phyloP scores from a whole-genome alignment of 106 monocot genomes.

The Triglochin maritima region DNA sequence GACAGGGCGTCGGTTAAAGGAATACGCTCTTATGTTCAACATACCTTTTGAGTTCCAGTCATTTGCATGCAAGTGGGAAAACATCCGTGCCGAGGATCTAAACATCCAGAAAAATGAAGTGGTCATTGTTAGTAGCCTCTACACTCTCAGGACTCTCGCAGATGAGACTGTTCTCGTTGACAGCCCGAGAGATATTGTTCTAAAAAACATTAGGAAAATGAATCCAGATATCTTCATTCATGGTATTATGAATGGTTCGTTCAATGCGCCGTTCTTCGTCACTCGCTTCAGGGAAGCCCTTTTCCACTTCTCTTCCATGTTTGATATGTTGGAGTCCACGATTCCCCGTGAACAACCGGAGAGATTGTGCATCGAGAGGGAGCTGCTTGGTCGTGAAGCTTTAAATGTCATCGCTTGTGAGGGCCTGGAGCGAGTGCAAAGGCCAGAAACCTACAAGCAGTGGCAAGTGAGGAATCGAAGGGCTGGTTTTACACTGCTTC shows the following conservation, averaged over 20 bases:
- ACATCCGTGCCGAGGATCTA: conserved; percentile 21
- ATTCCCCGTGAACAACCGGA: conserved; percentile 19
- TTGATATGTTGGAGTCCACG: conserved; percentile 40
- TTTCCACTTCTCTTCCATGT: conserved; percentile 38
- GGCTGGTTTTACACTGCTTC: conserved; percentile 12
- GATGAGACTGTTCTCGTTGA: conserved; percentile 32
- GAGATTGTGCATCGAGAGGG: conserved; percentile 13
- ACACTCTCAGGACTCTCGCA: conserved; percentile 8
- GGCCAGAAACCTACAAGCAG: conserved; percentile 30
- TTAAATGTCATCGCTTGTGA: conserved; percentile 28
- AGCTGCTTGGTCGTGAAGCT: conserved; percentile 13
- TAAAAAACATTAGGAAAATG: conserved; percentile 18
- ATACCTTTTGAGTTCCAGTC: conserved; percentile 30
- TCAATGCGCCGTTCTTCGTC: conserved; percentile 31
- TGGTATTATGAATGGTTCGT: conserved; percentile 33
- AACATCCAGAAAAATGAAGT: conserved; percentile 22
- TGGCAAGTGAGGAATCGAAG: conserved; percentile 19
- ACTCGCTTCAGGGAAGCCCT: conserved; percentile 39
- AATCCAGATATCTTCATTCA: conserved; percentile 34
- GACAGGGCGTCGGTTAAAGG: conserved; percentile 24
- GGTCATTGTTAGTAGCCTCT: conserved; percentile 24
- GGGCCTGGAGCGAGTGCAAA: conserved; percentile 12
- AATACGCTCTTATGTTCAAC: conserved; percentile 23
- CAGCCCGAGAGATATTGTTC: conserved; percentile 25
- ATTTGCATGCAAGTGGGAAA: conserved; percentile 31